A percentile compares a stretch with the other conserved stretches of the same genome.
Conservation (phyloP, 257 asterid genomes). For the Fraxinus anomala region DNA sequence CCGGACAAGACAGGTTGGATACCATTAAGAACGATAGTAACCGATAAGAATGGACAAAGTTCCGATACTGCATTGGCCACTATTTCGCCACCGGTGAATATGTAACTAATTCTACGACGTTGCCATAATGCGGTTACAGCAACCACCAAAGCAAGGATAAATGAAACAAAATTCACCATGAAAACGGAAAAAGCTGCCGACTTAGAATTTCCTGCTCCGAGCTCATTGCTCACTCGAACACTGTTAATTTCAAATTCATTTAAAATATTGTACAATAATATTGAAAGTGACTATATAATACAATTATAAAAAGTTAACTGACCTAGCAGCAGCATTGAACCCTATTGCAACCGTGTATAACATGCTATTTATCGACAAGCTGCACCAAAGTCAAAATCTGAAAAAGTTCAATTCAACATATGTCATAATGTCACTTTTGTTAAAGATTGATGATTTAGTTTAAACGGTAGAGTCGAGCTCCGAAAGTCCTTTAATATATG, state of each 20-base stretch:
- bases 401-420: not conserved
- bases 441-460: no score
- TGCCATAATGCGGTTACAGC: slow-evolving; percentile 33
- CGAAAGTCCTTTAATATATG: no score
- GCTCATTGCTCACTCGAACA: slow-evolving; percentile 62
- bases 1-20: slow-evolving; percentile 64
- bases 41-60: slow-evolving; percentile 53
- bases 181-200: slow-evolving; percentile 52
- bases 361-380: slow-evolving; percentile 49
- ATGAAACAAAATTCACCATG: slow-evolving; percentile 45
- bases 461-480: not conserved
- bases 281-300: no score
- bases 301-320: not conserved
- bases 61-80: slow-evolving; percentile 63
- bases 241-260: slow-evolving; percentile 18
- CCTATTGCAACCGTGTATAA: slow-evolving; percentile 51
- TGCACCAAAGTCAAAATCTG: slow-evolving; percentile 24
- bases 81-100: slow-evolving; percentile 53
- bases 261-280: no score
- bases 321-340: slow-evolving; percentile 70
- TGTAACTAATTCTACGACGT: slow-evolving; percentile 51
- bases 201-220: slow-evolving; percentile 60
- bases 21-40: slow-evolving; percentile 58
- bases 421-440: no score
- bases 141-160: slow-evolving; percentile 37